phyloP scores from a whole-genome alignment of 1,284 basidiomycete genomes.

The Boletus mariae region DNA sequence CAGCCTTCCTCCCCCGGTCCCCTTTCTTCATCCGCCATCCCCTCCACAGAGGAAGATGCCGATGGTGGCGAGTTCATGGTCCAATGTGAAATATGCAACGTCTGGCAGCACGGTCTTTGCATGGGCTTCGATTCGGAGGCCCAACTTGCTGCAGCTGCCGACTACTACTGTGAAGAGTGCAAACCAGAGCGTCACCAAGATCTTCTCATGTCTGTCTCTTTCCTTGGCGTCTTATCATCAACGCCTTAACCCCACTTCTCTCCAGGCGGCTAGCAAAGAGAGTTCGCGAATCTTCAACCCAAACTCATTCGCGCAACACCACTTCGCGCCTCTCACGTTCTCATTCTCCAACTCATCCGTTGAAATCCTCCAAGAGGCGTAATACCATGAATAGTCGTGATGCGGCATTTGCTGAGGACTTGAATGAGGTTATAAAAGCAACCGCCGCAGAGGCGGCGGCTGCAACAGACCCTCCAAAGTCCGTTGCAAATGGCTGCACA shows the following conservation, averaged over 20 bases:
- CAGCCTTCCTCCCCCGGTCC: slow-evolving; percentile 4
- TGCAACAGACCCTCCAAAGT: slow-evolving; percentile 35
- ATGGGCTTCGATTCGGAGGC: slow-evolving; percentile 91
- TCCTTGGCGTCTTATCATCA: slow-evolving; percentile 3
- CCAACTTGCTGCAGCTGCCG: slow-evolving; percentile 73
- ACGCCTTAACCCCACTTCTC: slow-evolving; percentile 10
- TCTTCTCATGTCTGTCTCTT: slow-evolving; percentile 61
- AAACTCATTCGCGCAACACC: slow-evolving; percentile 49
- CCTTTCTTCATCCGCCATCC: slow-evolving; percentile 20
- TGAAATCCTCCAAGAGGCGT: slow-evolving; percentile 71
- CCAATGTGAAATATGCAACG: slow-evolving; percentile 94
- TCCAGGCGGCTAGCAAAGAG: slow-evolving; percentile 59
- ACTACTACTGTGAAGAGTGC: slow-evolving; percentile 94
- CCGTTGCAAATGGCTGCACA: slow-evolving; percentile 23
- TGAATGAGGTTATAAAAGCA: slow-evolving; percentile 68
- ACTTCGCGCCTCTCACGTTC: slow-evolving; percentile 66
- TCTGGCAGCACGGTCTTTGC: slow-evolving; percentile 97
- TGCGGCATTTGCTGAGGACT: slow-evolving; percentile 87
- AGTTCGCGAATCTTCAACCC: slow-evolving; percentile 60
- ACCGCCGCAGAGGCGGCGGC: slow-evolving; percentile 64
- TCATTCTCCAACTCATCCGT: slow-evolving; percentile 62
- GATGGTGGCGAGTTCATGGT: slow-evolving; percentile 91
- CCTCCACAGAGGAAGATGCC: slow-evolving; percentile 62
- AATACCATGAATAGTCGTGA: slow-evolving; percentile 98
- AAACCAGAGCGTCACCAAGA: slow-evolving; percentile 83